Evolutionary conservation across 768 basidiomycete species (phyloP).

Genomic region (Russula sp.): DNA sequence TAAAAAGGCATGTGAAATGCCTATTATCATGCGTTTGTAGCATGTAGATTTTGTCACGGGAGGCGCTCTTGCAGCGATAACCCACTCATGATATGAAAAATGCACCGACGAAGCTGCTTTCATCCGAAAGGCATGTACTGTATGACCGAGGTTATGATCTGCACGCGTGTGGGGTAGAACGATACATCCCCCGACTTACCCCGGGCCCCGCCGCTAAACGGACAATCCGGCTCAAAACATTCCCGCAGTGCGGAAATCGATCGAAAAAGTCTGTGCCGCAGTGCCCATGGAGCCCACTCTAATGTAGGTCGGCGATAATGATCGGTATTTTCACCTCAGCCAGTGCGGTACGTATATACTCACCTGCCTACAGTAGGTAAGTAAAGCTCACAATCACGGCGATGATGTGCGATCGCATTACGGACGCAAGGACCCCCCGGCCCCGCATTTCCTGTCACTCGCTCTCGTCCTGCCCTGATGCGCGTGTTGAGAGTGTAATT

Average conservation of each 20-base stretch:
- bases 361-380: not conserved
- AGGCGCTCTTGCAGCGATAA: slow-evolving; percentile 12
- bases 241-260: not conserved
- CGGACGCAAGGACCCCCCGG: not conserved
- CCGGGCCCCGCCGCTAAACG: not conserved
- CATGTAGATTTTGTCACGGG: slow-evolving; percentile 2
- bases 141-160: not conserved
- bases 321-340: not conserved
- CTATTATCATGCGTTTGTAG: not conserved
- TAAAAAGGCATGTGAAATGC: not conserved
- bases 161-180: not conserved
- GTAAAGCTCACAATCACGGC: not conserved
- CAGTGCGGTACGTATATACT: not conserved
- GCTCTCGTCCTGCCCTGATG: not conserved
- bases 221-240: not conserved
- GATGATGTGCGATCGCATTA: not conserved
- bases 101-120: not conserved
- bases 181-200: too few species aligned
- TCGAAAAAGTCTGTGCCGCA: not conserved
- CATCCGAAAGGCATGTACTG: not conserved
- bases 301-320: not conserved
- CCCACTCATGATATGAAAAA: too few species aligned
- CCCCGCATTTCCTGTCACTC: slow-evolving; percentile 6
- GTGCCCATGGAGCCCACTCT: slow-evolving; percentile 3
- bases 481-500: slow-evolving; percentile 13